These are phyloP conservation scores for Nemania abortiva DNA, from an alignment of 2,329 filamentous ascomycete genomes.

Conservation along the genomic window DNA sequence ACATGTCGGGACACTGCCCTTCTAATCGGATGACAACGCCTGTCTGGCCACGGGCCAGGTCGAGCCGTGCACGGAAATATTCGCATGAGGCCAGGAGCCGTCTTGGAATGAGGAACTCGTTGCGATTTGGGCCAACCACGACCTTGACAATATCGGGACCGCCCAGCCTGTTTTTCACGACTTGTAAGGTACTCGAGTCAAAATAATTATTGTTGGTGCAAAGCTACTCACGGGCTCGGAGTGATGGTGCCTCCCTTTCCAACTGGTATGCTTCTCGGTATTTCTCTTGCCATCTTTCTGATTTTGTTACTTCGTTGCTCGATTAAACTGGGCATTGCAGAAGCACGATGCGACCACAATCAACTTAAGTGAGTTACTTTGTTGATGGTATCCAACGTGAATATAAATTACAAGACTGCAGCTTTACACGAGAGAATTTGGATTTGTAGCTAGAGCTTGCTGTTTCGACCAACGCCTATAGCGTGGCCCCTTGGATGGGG, in stretches of 20 bases:
- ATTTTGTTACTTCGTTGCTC: slow-evolving; percentile 18
- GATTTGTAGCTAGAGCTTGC: slow-evolving; percentile 1
- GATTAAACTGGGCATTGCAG: slow-evolving; percentile 14
- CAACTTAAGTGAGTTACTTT: neutral
- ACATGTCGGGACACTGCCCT: slow-evolving; percentile 52
- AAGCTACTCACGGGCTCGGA: slow-evolving; percentile 42
- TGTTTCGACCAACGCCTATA: slow-evolving; percentile 10
- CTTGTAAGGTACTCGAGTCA: slow-evolving; percentile 14
- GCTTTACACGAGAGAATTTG: neutral
- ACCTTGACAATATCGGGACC: slow-evolving; percentile 48
- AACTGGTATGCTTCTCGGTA: slow-evolving; percentile 38
- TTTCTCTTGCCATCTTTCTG: slow-evolving; percentile 41
- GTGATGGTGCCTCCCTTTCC: slow-evolving; percentile 38
- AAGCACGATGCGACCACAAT: slow-evolving; percentile 3
- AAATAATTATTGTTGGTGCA: neutral
- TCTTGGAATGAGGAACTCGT: slow-evolving; percentile 50
- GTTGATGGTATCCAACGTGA: neutral
- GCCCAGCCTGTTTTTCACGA: slow-evolving; percentile 34
- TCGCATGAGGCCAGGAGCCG: slow-evolving; percentile 48
- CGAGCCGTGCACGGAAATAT: slow-evolving; percentile 49
- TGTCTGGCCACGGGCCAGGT: slow-evolving; percentile 42
- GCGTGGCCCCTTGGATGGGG: slow-evolving; percentile 18
- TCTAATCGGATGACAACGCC: slow-evolving; percentile 47
- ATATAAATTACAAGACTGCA: neutral
- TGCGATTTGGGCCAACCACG: slow-evolving; percentile 48